Evolutionary conservation across 352 stramenopile genomes (phyloP).

Genomic region (Pythium aristosporum): DNA sequence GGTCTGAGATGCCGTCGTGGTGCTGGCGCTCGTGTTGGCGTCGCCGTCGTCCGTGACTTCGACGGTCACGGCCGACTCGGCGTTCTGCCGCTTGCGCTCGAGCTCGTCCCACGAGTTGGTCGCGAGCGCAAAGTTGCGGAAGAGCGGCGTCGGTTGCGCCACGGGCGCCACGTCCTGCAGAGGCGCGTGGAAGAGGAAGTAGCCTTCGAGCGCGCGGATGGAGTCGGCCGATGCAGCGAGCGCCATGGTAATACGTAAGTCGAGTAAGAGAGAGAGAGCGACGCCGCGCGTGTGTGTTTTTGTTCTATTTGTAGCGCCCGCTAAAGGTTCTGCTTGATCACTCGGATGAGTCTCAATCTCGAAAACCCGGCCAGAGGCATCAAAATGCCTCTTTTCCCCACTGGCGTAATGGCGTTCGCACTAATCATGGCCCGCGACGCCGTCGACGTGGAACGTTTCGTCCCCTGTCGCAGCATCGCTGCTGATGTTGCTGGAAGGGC

Average conservation of each 20-base stretch:
- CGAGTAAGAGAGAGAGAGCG: not conserved
- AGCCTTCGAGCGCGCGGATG: slow-evolving; percentile 30
- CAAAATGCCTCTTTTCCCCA: not conserved
- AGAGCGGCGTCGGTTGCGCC: slow-evolving; percentile 14
- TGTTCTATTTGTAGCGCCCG: not conserved
- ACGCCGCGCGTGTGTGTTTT: not conserved
- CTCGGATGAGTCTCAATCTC: not conserved
- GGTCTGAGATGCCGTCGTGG: not conserved
- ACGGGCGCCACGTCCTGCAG: not conserved
- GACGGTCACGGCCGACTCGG: slow-evolving; percentile 22
- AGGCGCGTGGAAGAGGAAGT: slow-evolving; percentile 18
- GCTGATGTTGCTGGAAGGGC: not conserved
- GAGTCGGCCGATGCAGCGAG: slow-evolving; percentile 20
- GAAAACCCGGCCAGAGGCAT: not conserved
- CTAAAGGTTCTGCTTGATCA: not conserved
- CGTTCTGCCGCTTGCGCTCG: slow-evolving; percentile 25
- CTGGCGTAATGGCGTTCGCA: not conserved
- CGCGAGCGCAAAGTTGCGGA: slow-evolving; percentile 27
- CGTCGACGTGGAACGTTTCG: slow-evolving; percentile 18
- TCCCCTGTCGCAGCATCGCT: slow-evolving; percentile 15
- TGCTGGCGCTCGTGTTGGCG: slow-evolving; percentile 13
- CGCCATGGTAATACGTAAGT: slow-evolving; percentile 17
- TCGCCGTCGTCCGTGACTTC: slow-evolving; percentile 24
- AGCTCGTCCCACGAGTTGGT: slow-evolving; percentile 34
- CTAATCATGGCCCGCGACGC: slow-evolving; percentile 17